Evolutionary conservation across 2,329 filamentous ascomycete genomes (phyloP), one percentile per base, ranked within the genome.

Genomic region (Mycosphaerella arachidis): DNA sequence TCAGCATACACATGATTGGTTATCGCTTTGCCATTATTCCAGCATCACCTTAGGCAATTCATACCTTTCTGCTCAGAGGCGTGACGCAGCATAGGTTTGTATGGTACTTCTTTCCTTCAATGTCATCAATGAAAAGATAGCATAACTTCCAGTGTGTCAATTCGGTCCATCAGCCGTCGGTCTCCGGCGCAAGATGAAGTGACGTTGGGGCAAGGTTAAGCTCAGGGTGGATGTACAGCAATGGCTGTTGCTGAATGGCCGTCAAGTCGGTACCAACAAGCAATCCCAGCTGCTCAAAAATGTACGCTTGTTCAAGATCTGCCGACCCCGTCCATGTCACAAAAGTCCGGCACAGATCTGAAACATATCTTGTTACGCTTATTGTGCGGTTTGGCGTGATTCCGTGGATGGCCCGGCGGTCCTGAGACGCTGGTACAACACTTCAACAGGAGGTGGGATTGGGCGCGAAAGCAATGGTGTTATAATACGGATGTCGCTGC

Each of bases 301-400:
- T n/a, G n/a, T 20, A 37, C 50, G n/a, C 24, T 40, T 40, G 18
- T 55, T 20, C 46, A 24, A 27, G 53, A 55, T 29, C 29, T 33
- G 53, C 53, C 53, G 46, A 50, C 20, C 46, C 20, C 40, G 27
- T 46, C 40, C 29, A 24, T 55, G 53, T 55, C 35, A 45, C 53
- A 46, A 43, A 43, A 30, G 20, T 27, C 53, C 35, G 53, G 8
- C 53, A 33, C 37, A 53, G 30, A 40, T 8, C 16, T 48, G 43
- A 56, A 56, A 56, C 54, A 29, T 20, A 43, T 33, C 8, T 16
- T 43, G 54, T 16, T 5, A 56, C 56, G 56, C 55, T 48, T 58
- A 53, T 48, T 53, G 56, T 40, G 29, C 56, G 48, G 48, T 35
- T 58, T 58, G 55, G 55, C 46, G 48, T 24, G 29, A 30, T 5